Percentiles rank a stretch among this genome's conserved stretches.
Conservation (phyloP, 1,284 basidiomycete genomes). For the Cutaneotrichosporon cyanovorans region DNA sequence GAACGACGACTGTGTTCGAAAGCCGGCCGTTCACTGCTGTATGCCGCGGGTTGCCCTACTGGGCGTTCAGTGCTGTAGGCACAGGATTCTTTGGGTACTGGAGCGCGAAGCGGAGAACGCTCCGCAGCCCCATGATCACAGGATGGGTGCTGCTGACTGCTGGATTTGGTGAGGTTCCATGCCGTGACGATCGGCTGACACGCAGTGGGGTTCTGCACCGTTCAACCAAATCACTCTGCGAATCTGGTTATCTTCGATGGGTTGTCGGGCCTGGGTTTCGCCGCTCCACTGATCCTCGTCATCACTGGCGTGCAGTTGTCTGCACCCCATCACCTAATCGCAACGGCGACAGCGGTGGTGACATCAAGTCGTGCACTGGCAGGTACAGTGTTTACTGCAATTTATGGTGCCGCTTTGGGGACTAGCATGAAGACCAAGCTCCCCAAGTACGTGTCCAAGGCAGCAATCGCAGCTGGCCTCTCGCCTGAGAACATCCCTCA, state of each 20-base stretch:
- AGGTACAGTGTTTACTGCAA: constrained; percentile 14
- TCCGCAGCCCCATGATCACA: constrained; percentile 9
- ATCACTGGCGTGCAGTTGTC: constrained; percentile 19
- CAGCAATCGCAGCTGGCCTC: constrained; percentile 14
- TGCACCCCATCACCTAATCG: constrained; percentile 22
- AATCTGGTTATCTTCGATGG: constrained; percentile 8
- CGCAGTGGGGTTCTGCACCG: constrained; percentile 11
- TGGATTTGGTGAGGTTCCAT: background rate
- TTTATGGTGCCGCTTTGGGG: constrained; percentile 15
- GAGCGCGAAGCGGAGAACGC: constrained; percentile 11
- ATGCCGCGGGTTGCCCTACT: constrained; percentile 6
- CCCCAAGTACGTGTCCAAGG: constrained; percentile 10
- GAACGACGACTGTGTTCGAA: constrained; percentile 12
- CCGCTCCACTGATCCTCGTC: constrained; percentile 18
- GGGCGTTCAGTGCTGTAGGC: background rate
- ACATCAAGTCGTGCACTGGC: constrained; percentile 17
- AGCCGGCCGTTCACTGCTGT: constrained; percentile 6
- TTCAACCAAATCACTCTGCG: constrained; percentile 7
- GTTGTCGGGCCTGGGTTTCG: constrained; percentile 20
- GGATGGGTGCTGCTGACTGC: constrained; percentile 16
- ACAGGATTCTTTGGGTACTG: constrained; percentile 13
- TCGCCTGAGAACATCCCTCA: constrained; percentile 5
- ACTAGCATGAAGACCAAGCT: constrained; percentile 9
- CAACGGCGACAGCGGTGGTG: constrained; percentile 17
- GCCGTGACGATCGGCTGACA: background rate